Evolutionary conservation across 1,284 basidiomycete species (phyloP).

Genomic region (Pseudozyma pruni): DNA sequence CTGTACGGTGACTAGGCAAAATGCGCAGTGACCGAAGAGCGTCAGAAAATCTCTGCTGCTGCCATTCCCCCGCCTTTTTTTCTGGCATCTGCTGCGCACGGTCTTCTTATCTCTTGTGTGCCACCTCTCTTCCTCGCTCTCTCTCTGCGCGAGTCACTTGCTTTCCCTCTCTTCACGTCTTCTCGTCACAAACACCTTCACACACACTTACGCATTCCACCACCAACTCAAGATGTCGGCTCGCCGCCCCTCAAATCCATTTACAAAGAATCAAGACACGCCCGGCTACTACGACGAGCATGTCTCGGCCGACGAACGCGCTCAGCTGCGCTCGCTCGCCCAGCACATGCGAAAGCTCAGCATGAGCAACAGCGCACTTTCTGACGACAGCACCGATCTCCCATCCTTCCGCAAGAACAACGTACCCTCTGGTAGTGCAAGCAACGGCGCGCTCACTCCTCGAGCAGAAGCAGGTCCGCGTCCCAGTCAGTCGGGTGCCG

Average conservation of each 20-base stretch:
- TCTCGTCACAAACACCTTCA: not conserved
- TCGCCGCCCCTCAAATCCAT: slow-evolving; percentile 40
- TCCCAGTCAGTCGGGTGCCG: slow-evolving; percentile 1
- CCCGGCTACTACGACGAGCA: slow-evolving; percentile 41
- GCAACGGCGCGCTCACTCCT: slow-evolving; percentile 37
- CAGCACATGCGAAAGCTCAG: slow-evolving; percentile 50
- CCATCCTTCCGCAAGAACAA: slow-evolving; percentile 10
- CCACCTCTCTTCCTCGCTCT: no score
- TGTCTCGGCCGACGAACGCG: slow-evolving; percentile 18
- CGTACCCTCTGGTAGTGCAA: slow-evolving; percentile 14
- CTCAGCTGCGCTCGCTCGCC: slow-evolving; percentile 42
- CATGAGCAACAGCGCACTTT: slow-evolving; percentile 37
- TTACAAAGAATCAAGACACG: slow-evolving; percentile 48
- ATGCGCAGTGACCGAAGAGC: slow-evolving; percentile 1
- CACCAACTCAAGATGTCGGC: slow-evolving; percentile 19
- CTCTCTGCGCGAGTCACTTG: no score
- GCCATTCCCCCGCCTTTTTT: not conserved
- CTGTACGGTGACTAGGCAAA: slow-evolving; percentile 22
- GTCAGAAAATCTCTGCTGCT: slow-evolving; percentile 3
- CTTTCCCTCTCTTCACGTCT: not conserved
- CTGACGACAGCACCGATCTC: slow-evolving; percentile 28
- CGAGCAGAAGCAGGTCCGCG: slow-evolving; percentile 25
- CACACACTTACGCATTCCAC: not conserved
- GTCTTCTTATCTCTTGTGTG: no score
- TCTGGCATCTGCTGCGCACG: no score